Base-by-base conservation (phyloP, 768 basidiomycete species). In the Hypholoma fasciculare region DNA sequence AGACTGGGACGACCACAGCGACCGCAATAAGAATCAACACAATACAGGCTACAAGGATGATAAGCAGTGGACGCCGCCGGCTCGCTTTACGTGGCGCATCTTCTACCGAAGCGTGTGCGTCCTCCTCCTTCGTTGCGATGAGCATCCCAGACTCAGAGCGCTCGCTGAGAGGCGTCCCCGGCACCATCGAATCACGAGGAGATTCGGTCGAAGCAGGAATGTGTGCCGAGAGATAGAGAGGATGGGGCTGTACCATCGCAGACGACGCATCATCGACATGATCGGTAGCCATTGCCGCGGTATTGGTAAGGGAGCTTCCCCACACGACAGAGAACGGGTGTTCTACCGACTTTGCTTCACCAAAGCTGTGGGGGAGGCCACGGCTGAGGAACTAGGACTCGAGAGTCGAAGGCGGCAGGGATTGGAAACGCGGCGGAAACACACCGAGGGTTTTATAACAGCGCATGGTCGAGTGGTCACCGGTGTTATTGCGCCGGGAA, bases 1-100 rank as follows among this genome's bases (percentile, higher is more conserved):
- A 73, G 8, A 77, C 65, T 14, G 71, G 71, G 14, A 76, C 50
- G n/a, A 74, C 62, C 7, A 76, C 66, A 1, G 66, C 71, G 17
- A 72, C 54, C 34, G 67, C 65, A 19, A 73, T 59, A 7, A 72
- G 53, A 12, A 67, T 34, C 20, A 74, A 39, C 1, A 64, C 55
- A 20, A 57, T 3, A 63, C 56, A 6, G 50, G 60, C n/a, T 44
- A 57, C 30, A 42, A 55, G 30, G 60, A 42, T 19, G 47, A 44
- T 16, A 51, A 47, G 38, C 40, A 43, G 43, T 9, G 36, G 54
- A 4, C 54, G 54, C 16, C 54, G 54, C 9, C 54, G 54, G 9
- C 36, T 55, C 40, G 56, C 13, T 16, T 47, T 50, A 20, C 49
- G 63, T 20, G 47, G 37, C 13, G 20, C 58, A 11, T 37, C 30